Evolutionary conservation across 495 filamentous ascomycete genomes (phyloP).

Genomic region (Choiromyces venosus): DNA sequence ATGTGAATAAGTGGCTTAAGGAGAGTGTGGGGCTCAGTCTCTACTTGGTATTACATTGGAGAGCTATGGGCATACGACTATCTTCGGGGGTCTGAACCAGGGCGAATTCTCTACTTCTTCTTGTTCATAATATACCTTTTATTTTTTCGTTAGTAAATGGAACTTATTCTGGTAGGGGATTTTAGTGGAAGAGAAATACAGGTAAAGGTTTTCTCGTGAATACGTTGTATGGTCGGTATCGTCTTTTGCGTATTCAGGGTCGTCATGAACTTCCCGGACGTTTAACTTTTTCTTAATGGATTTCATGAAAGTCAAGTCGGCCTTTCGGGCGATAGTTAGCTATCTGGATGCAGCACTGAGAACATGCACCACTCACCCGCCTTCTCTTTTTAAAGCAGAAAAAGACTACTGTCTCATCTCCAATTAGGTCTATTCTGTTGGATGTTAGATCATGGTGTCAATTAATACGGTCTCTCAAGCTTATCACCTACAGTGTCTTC

Average conservation of each 20-base stretch:
- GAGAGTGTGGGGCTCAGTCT: slow-evolving; percentile 18
- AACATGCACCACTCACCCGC: slow-evolving; percentile 45
- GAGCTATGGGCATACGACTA: slow-evolving; percentile 6
- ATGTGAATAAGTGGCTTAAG: slow-evolving; percentile 38
- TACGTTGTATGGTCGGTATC: slow-evolving; percentile 46
- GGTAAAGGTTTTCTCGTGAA: slow-evolving; percentile 47
- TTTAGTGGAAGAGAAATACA: slow-evolving; percentile 42
- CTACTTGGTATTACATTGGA: slow-evolving; percentile 14
- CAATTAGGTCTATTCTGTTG: slow-evolving; percentile 44
- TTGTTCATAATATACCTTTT: slow-evolving; percentile 42
- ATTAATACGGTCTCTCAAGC: slow-evolving; percentile 45
- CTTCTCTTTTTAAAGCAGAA: slow-evolving; percentile 94
- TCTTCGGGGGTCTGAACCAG: background rate
- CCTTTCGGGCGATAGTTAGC: slow-evolving; percentile 36
- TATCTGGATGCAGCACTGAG: background rate
- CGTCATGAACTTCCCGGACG: slow-evolving; percentile 47
- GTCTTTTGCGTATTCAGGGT: slow-evolving; percentile 44
- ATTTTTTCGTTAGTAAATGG: slow-evolving; percentile 8
- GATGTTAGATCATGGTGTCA: background rate
- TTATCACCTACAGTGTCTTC: slow-evolving; percentile 63
- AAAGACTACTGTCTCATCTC: slow-evolving; percentile 60
- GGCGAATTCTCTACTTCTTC: slow-evolving; percentile 26
- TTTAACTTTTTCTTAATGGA: slow-evolving; percentile 46
- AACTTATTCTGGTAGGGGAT: background rate
- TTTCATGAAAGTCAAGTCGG: slow-evolving; percentile 51